Base-by-base conservation (phyloP, 306 rosid genomes). In the Lagenaria siceraria region DNA sequence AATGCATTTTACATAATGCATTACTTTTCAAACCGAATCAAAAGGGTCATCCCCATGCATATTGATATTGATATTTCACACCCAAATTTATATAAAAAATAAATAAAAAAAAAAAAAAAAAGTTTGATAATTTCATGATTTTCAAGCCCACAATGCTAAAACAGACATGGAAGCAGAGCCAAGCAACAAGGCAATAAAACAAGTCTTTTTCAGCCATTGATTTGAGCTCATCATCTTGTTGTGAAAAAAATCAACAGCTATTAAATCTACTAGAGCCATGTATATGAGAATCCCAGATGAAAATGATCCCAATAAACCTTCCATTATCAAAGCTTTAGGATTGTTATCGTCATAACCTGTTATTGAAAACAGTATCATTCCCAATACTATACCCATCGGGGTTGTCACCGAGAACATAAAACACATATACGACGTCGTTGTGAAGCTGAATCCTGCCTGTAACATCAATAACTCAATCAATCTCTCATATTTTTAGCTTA, bases 381-480 rank as follows among this genome's bases (percentile, higher is more conserved):
- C 97, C 81, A 90, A 29, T 1, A 92, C 80, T 74, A 92, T 90
- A n/a, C 97, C 98, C 91, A 92, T 78, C 0, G 98, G 98, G 0
- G 97, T 95, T 35, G 98, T 95, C 80, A 92, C 97, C 3, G 98
- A 86, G 81, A 95, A 95, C 98, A 95, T 88, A 81, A 92, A 89
- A 71, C 97, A 92, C 98, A 95, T 95, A 69, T 90, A 92, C 10
- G 92, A 89, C 2, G 93, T 88, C 25, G 98, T 90, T 55, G 82
- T 81, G 11, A 84, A 76, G 71, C 87, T 89, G 78, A 95, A 92
- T 3, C 96, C 96, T 0, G 97, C 98, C 97, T 94, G 96, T 4
- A 29, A 2, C 33, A 2, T 4, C 33, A 29, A 29, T 29, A 29
- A 29, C 33, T 2, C 33, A 29, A 29, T 29, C 33, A 29, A 29